Percentiles rank a stretch among this genome's conserved stretches.
phyloP scores from a whole-genome alignment of 1,284 basidiomycete species.

The Tilletia setariae region DNA sequence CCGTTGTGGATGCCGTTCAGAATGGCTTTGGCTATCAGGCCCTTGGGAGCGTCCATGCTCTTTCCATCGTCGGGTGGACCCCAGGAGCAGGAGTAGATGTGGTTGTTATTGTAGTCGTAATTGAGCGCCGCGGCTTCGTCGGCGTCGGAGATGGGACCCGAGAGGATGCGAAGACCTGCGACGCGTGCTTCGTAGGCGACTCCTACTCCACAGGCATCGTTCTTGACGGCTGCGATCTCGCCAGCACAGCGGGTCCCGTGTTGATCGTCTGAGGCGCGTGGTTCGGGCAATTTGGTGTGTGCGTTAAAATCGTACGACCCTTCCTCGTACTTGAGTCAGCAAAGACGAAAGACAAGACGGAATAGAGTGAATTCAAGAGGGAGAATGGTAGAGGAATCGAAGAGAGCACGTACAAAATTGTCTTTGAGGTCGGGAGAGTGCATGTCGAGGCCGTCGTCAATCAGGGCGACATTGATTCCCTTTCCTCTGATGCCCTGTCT shows the following conservation, averaged over 20 bases:
- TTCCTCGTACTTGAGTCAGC: conserved; percentile 68
- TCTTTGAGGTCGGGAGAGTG: conserved; percentile 77
- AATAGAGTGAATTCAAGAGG: too few species aligned
- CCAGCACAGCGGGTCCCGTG: conserved; percentile 98
- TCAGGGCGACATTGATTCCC: conserved; percentile 80
- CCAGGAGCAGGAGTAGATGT: conserved; percentile 96
- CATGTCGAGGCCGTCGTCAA: conserved; percentile 95
- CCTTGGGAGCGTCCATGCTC: conserved; percentile 90
- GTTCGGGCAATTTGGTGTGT: conserved; percentile 80
- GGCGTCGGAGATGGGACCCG: conserved; percentile 93
- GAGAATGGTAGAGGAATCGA: conserved; percentile 27
- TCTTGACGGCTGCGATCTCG: conserved; percentile 94
- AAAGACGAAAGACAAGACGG: not conserved
- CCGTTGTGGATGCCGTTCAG: conserved; percentile 92
- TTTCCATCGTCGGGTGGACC: conserved; percentile 93
- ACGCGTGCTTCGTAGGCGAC: conserved; percentile 88
- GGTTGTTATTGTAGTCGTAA: conserved; percentile 84
- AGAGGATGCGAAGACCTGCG: conserved; percentile 90
- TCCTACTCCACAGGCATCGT: conserved; percentile 90
- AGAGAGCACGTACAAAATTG: conserved; percentile 72
- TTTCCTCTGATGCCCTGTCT: conserved; percentile 79
- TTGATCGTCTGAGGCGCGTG: conserved; percentile 83
- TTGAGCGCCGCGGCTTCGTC: conserved; percentile 96
- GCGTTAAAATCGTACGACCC: conserved; percentile 98
- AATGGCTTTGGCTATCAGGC: conserved; percentile 89